Percentiles rank a stretch among this genome's conserved stretches.
phyloP scores from a whole-genome alignment of 2,329 filamentous ascomycete genomes.

The Diaporthe sp. region DNA sequence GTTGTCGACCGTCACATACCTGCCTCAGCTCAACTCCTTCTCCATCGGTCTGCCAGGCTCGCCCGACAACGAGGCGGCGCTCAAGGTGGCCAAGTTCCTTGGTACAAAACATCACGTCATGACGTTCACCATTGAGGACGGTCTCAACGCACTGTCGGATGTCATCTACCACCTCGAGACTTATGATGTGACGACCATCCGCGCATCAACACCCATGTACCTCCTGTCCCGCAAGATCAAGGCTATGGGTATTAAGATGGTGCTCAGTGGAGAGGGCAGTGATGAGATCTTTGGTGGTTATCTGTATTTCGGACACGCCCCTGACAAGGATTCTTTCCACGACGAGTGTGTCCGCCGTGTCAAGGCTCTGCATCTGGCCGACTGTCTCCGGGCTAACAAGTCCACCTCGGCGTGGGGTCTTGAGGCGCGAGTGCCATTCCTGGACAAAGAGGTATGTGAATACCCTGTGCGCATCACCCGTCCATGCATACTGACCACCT shows the following conservation, averaged over 20 bases:
- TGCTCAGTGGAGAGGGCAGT: constrained; percentile 94
- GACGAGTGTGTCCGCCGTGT: constrained; percentile 93
- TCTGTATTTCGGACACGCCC: constrained; percentile 97
- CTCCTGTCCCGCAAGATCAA: constrained; percentile 98
- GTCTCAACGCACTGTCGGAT: constrained; percentile 94
- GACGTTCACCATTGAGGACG: constrained; percentile 98
- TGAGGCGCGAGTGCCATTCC: constrained; percentile 96
- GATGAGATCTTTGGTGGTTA: constrained; percentile 99
- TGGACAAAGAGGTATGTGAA: constrained; percentile 83
- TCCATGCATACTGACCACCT: constrained; percentile 43
- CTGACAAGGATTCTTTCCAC: constrained; percentile 93
- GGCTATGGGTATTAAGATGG: constrained; percentile 99
- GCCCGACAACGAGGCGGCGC: constrained; percentile 91
- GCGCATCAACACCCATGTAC: constrained; percentile 99
- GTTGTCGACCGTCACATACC: constrained; percentile 88
- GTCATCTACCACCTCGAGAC: constrained; percentile 99
- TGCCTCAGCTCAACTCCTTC: constrained; percentile 98
- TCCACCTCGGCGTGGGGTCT: constrained; percentile 98
- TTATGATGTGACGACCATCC: constrained; percentile 98
- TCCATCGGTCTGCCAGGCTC: constrained; percentile 96
- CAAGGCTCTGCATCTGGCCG: constrained; percentile 96
- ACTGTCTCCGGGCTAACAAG: constrained; percentile 98
- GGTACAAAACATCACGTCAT: constrained; percentile 98
- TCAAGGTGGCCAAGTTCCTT: constrained; percentile 95
- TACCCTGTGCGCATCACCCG: background rate